phyloP scores from a whole-genome alignment of 805 yeast genomes.

The Tetrapisispora nanseiensis region DNA sequence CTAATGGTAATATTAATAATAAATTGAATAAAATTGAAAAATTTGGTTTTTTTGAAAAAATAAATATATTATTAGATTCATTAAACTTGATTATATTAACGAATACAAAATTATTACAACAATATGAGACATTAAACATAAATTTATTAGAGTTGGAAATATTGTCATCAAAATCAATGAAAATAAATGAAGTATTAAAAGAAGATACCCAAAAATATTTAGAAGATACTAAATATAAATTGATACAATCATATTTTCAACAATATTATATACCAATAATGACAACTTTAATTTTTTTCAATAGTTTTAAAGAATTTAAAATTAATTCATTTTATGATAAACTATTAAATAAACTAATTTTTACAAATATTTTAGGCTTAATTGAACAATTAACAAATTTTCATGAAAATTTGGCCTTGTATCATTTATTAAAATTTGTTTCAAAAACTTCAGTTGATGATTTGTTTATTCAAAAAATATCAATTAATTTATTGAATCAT shows the following conservation, averaged over 20 bases:
- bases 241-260: slow-evolving; percentile 16
- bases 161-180: neutral
- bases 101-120: slow-evolving; percentile 11
- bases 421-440: slow-evolving; percentile 30
- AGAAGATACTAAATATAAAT: slow-evolving; percentile 12
- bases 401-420: slow-evolving; percentile 31
- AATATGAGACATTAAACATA: slow-evolving; percentile 10
- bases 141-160: slow-evolving; percentile 6
- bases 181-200: neutral
- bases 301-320: slow-evolving; percentile 10
- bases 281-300: slow-evolving; percentile 13
- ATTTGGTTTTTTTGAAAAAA: slow-evolving; percentile 4
- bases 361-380: slow-evolving; percentile 12
- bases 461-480: slow-evolving; percentile 27
- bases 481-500: slow-evolving; percentile 26
- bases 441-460: slow-evolving; percentile 28
- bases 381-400: slow-evolving; percentile 30
- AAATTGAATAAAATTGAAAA: neutral
- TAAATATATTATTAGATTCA: slow-evolving; percentile 11
- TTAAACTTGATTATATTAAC: slow-evolving; percentile 10
- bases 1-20: neutral
- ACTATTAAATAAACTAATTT: slow-evolving; percentile 7
- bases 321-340: neutral
- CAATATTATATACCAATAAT: slow-evolving; percentile 17
- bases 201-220: neutral